Evolutionary conservation across 352 stramenopile species (phyloP).

Genomic region (Globisporangium paroecandrum): DNA sequence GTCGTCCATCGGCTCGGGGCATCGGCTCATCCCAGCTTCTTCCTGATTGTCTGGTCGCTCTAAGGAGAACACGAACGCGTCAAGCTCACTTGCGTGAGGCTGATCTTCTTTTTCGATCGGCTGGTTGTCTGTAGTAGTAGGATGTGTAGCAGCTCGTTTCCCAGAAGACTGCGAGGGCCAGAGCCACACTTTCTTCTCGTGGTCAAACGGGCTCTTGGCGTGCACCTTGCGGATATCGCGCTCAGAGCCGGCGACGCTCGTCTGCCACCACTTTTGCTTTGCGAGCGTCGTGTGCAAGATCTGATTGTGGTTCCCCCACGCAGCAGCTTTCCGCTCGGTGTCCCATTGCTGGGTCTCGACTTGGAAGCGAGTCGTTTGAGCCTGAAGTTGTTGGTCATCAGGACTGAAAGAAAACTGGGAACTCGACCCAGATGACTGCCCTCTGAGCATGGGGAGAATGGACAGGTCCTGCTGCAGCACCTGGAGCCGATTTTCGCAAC

Average conservation of each 20-base stretch:
- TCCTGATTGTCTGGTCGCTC: neutral
- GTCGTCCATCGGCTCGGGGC: constrained; percentile 20
- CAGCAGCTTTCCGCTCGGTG: constrained; percentile 20
- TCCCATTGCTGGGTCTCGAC: constrained; percentile 13
- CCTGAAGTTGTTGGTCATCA: neutral
- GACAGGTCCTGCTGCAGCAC: constrained; percentile 21
- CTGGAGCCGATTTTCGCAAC: constrained; percentile 41
- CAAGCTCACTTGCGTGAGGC: constrained; percentile 17
- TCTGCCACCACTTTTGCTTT: constrained; percentile 51
- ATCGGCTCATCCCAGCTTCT: neutral
- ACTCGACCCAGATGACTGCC: neutral
- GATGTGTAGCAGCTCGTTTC: neutral
- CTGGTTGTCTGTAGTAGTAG: neutral
- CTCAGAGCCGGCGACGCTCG: constrained; percentile 36
- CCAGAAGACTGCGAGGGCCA: constrained; percentile 26
- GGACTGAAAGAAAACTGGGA: neutral
- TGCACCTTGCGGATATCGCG: constrained; percentile 46
- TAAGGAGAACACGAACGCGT: constrained; percentile 40
- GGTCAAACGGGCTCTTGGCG: constrained; percentile 40
- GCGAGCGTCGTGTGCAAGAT: constrained; percentile 30
- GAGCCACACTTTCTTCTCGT: constrained; percentile 44
- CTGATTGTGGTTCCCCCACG: constrained; percentile 39
- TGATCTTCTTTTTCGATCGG: neutral
- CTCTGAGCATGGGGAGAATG: neutral
- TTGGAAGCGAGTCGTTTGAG: constrained; percentile 14